phyloP scores from a whole-genome alignment of 306 rosid species.

The Quercus robur region DNA sequence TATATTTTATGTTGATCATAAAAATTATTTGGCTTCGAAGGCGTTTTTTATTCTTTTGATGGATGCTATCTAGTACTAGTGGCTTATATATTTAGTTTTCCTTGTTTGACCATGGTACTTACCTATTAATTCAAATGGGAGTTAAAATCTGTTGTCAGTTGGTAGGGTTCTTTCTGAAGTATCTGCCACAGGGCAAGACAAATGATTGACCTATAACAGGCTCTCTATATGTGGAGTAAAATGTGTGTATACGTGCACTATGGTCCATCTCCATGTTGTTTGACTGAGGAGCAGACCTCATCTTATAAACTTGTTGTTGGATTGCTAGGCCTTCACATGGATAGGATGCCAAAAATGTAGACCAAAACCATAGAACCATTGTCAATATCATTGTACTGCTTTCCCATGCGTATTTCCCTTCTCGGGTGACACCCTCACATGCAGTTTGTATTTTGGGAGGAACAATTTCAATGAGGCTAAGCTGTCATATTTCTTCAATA shows the following conservation, averaged over 20 bases:
- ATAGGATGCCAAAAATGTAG: slow-evolving; percentile 12
- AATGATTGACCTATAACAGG: background rate
- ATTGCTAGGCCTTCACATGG: slow-evolving; percentile 44
- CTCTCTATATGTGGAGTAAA: background rate
- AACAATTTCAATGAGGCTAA: too few species aligned
- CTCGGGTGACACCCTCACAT: slow-evolving; percentile 51
- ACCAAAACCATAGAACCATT: slow-evolving; percentile 45
- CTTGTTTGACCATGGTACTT: too few species aligned
- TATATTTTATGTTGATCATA: too few species aligned
- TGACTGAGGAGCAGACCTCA: slow-evolving; percentile 38
- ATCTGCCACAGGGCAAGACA: background rate
- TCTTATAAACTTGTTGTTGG: slow-evolving; percentile 21
- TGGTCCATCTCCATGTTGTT: slow-evolving; percentile 31
- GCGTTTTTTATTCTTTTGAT: too few species aligned
- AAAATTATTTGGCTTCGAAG: too few species aligned
- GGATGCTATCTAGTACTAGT: too few species aligned
- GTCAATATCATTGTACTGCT: slow-evolving; percentile 9
- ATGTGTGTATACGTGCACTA: background rate
- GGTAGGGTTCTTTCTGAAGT: too few species aligned
- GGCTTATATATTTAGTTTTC: too few species aligned
- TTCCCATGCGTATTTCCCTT: slow-evolving; percentile 6
- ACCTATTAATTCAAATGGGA: too few species aligned
- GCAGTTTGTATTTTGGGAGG: slow-evolving; percentile 17
- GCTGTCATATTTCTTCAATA: too few species aligned
- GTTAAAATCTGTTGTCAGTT: too few species aligned